Base-by-base conservation (phyloP, 1,284 basidiomycete species). In the Boletus smithii region DNA sequence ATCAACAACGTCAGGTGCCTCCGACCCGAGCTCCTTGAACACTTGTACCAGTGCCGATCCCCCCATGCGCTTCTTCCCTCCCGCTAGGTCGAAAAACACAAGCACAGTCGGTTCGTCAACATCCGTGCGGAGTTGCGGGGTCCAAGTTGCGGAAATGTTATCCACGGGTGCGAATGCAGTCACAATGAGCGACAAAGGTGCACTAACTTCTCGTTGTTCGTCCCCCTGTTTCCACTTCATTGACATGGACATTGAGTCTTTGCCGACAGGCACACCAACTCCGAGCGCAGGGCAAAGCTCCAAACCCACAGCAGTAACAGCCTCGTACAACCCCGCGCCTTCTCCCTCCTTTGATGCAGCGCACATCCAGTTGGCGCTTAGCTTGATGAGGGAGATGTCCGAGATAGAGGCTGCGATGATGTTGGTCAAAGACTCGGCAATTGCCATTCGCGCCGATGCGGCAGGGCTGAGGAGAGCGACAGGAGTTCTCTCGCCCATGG, bases 281-380 rank as follows among this genome's bases (percentile, higher is more conserved):
- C 95, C 95, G 11, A 99, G 79, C 18, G 82, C 83, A n/a, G 95
- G 95, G 68, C 97, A 99, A 10, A 99, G 74, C 52, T 97, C 92
- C 73, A 95, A 79, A 9, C 97, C 95, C 40, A 99, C 81, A 3
- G 97, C 92, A 53, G 88, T 73, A 6, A 98, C 97, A 16, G 95
- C 95, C 53, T 91, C 90, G 70, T 97, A 99, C 44, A 99, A 75
- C 17, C 81, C 84, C 1, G 86, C 85, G 23, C 95, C 95, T 65
- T 99, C 95, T 23, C 95, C 93, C 42, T 81, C 80, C 66, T 94
- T 88, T 13, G 83, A 85, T 2, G 95, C 92, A 1, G 95, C 92
- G 53, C 91, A 94, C 97, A 99, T 99, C 97, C 97, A 99, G 70
- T 99, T 99, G 45, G 95, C 95, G 56, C 91, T 94, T 16, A 99